Conservation (phyloP, 371 early-diverging fungal species). For the Mortierella sp. region DNA sequence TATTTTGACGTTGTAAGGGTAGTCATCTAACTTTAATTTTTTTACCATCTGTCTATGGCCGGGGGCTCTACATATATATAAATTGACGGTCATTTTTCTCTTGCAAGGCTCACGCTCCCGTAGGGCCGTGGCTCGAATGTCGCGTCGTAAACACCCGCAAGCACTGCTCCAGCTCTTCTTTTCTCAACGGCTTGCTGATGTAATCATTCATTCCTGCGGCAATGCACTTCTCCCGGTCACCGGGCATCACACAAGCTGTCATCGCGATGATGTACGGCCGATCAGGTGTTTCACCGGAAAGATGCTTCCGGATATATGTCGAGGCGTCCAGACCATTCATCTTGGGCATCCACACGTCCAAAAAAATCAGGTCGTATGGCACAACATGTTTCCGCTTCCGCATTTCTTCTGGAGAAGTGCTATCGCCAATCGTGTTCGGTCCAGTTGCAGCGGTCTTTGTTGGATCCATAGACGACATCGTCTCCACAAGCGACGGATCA, state of each 20-base stretch:
- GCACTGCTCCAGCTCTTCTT: conserved; percentile 59
- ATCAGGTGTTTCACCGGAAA: conserved; percentile 27
- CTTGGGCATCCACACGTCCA: conserved; percentile 70
- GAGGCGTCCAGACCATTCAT: conserved; percentile 65
- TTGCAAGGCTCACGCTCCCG: too few relatives aligned
- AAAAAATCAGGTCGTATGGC: conserved; percentile 60
- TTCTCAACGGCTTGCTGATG: conserved; percentile 59
- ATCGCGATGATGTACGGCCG: conserved; percentile 65
- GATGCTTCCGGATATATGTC: conserved; percentile 57
- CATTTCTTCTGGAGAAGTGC: too few relatives aligned
- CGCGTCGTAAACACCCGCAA: conserved; percentile 29
- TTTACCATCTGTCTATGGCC: too few relatives aligned
- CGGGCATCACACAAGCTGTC: conserved; percentile 68
- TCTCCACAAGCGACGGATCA: too few relatives aligned
- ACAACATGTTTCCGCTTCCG: conserved; percentile 1
- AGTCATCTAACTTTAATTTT: too few relatives aligned
- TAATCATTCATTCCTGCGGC: conserved; percentile 57
- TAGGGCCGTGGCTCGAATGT: conserved; percentile 1
- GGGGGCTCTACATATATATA: too few relatives aligned
- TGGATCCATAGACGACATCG: too few relatives aligned
- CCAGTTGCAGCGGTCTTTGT: neutral
- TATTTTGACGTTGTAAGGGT: too few relatives aligned
- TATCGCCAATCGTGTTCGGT: too few relatives aligned
- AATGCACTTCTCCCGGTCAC: conserved; percentile 63
- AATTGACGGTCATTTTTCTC: too few relatives aligned